Evolutionary conservation across 805 yeast species (phyloP), one percentile per base, ranked within the genome.

Genomic region (Starmerella geochares): DNA sequence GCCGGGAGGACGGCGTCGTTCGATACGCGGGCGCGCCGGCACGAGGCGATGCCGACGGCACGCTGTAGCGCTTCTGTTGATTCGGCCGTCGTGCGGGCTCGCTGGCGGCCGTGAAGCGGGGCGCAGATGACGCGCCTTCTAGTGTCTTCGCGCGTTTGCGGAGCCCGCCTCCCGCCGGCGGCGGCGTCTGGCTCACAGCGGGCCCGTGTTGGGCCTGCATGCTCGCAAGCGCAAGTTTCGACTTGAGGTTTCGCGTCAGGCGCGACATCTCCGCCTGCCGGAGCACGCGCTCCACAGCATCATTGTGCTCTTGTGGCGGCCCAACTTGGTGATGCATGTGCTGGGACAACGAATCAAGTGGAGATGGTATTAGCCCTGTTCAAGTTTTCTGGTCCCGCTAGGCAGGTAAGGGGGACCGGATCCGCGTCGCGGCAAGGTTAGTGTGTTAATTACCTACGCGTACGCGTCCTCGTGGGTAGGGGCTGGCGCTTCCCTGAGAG

Each of bases 261-360:
- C 71, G 55, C 23, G 72, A 64, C 46, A 70, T 67, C 52, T 69
- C 70, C 0, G 73, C 73, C 32, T 73, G 62, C 24, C 66, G 62
- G 35, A 70, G 62, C 19, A 70, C 69, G 38, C 67, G 67, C 48
- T 67, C 65, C 9, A 59, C 67, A 1, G 67, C 62, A 14, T 51
- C 59, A 11, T 46, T 46, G 16, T 50, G 25, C 10, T 27, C 21
- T 21, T 36, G 47, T 19, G 37, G 32, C 9, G 43, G 20, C 14
- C 45, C 39, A 16, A 40, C 35, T 19, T 40, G 46, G 17, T 40
- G 44, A 10, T 40, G 44, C 44, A 40, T 40, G 5, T 8, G 24
- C 24, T 3, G 23, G 23, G 8, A 19, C 31, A 17, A 19, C 24
- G 3, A 19, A 14, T 19, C 37, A 8, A 33, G 21, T 33, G 37